phyloP scores from a whole-genome alignment of 2,329 filamentous ascomycete species.

The Fusarium proliferatum region DNA sequence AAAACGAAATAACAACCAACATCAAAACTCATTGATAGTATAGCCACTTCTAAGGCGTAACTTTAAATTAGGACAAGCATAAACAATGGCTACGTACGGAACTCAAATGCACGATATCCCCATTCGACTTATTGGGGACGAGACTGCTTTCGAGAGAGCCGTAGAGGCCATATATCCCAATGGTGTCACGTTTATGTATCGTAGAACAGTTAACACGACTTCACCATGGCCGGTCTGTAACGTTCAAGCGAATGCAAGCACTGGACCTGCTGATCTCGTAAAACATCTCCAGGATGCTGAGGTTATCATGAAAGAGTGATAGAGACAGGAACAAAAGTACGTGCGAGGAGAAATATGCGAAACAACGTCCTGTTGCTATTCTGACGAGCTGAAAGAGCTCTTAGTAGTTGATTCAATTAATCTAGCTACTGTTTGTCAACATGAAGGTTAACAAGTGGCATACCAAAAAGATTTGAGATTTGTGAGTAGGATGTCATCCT shows the following conservation, averaged over 20 bases:
- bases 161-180: neutral
- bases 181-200: neutral
- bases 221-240: neutral
- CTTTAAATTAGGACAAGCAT: too few species aligned
- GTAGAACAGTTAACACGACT: neutral
- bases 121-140: neutral
- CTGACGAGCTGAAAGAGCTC: neutral
- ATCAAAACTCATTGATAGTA: rapidly evolving
- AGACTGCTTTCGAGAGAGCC: neutral
- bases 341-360: rapidly evolving
- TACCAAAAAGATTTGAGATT: too few species aligned
- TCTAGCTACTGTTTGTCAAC: too few species aligned
- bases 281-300: neutral
- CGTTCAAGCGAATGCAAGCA: neutral
- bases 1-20: rapidly evolving
- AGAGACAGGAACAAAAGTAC: neutral
- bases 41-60: too few species aligned
- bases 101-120: neutral
- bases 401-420: rapidly evolving
- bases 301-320: neutral
- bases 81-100: neutral
- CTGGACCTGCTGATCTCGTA: neutral
- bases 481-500: too few species aligned
- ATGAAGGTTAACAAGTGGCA: too few species aligned
- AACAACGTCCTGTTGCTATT: rapidly evolving